Percentiles rank a stretch among this genome's conserved stretches.
These are phyloP conservation scores for Pneumocystis canis DNA, from an alignment of 1,139 yeast genomes.

Conservation along the genomic window DNA sequence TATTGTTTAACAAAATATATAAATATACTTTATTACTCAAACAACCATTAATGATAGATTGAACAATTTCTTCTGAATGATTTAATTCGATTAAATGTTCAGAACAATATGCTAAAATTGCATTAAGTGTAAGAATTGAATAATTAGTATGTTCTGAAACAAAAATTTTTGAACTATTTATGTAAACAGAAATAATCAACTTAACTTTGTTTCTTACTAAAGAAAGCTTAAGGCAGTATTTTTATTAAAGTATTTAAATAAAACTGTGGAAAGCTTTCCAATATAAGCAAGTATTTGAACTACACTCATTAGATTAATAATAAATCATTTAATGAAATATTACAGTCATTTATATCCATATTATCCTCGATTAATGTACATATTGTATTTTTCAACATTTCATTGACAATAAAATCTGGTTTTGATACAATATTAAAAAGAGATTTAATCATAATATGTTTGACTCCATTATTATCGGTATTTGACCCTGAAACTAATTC, in stretches of 20 bases:
- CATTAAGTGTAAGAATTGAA: conserved; percentile 59
- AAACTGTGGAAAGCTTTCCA: conserved; percentile 57
- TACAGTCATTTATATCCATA: conserved; percentile 40
- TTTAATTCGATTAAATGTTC: neutral
- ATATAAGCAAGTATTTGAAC: conserved; percentile 3
- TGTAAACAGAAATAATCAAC: conserved; percentile 4
- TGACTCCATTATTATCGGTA: conserved; percentile 29
- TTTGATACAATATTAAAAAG: conserved; percentile 66
- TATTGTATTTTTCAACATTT: conserved; percentile 52
- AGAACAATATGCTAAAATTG: conserved; percentile 31
- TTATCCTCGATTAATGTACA: conserved; percentile 67
- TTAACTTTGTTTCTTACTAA: conserved; percentile 37
- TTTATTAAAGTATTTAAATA: conserved; percentile 48
- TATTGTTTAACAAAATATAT: neutral
- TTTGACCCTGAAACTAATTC: conserved; percentile 13
- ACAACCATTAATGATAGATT: neutral
- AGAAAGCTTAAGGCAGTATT: conserved; percentile 55
- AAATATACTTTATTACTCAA: neutral
- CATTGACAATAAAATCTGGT: conserved; percentile 67
- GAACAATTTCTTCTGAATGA: neutral
- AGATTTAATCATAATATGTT: conserved; percentile 74
- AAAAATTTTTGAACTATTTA: neutral
- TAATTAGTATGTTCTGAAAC: conserved; percentile 35
- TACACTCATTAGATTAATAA: neutral
- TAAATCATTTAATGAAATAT: conserved; percentile 29